Conservation (phyloP, 192 early-diverging fungal genomes). For the Coemansia sp. region DNA sequence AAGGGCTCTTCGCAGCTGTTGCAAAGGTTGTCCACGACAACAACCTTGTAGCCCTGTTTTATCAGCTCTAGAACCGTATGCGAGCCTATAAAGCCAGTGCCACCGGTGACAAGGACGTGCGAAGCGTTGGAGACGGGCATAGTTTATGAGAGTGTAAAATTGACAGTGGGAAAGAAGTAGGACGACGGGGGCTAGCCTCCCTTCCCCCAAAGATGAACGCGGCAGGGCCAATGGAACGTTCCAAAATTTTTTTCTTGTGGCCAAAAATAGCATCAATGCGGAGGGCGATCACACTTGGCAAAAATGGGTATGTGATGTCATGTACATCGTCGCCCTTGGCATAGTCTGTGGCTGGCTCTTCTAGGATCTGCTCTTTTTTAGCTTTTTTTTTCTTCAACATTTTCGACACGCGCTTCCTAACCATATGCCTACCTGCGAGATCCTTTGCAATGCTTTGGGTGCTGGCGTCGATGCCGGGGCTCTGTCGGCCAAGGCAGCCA, state of each 20-base stretch:
- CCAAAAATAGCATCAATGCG: neutral
- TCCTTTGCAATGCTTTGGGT: constrained; percentile 15
- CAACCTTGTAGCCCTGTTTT: constrained; percentile 72
- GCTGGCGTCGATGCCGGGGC: constrained; percentile 10
- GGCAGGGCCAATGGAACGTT: neutral
- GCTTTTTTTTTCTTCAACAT: neutral
- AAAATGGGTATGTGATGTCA: too few relatives aligned
- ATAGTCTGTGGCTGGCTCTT: neutral
- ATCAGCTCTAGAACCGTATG: constrained; percentile 86
- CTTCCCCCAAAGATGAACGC: neutral
- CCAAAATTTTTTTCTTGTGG: neutral
- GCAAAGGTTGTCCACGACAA: constrained; percentile 90
- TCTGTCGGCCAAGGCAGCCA: constrained; percentile 17
- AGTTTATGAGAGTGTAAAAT: constrained; percentile 4
- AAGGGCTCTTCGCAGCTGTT: constrained; percentile 77
- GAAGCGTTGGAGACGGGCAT: constrained; percentile 20
- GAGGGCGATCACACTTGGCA: too few relatives aligned
- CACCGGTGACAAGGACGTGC: constrained; percentile 64
- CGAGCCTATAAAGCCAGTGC: constrained; percentile 91
- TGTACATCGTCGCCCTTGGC: neutral
- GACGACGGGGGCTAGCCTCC: neutral
- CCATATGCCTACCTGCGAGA: constrained; percentile 19
- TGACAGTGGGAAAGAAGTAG: neutral
- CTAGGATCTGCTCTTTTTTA: neutral
- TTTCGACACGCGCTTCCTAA: neutral